Evolutionary conservation across 2,329 filamentous ascomycete species (phyloP).

Genomic region (Ophiostoma novo-ulmi): DNA sequence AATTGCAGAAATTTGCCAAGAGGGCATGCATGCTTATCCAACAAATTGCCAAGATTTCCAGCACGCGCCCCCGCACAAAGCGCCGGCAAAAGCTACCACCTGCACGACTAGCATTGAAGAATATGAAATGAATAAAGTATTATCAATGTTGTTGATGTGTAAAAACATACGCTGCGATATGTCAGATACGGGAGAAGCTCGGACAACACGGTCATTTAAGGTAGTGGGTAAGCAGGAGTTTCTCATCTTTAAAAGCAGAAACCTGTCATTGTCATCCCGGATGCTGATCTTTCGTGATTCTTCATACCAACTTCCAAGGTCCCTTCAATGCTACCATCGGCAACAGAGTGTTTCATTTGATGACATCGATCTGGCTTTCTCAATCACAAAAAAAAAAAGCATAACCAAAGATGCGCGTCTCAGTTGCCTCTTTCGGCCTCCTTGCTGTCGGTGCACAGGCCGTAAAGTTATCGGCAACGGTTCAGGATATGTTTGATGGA

Average conservation of each 20-base stretch:
- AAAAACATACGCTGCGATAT: neutral
- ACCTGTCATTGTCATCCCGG: neutral
- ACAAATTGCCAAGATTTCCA: neutral
- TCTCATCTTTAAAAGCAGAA: neutral
- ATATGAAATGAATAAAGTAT: neutral
- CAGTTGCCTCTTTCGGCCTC: neutral
- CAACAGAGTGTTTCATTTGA: neutral
- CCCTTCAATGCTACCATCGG: neutral
- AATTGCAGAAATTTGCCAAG: neutral
- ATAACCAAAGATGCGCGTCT: neutral
- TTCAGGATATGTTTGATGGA: slow-evolving; percentile 41
- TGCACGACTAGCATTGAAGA: neutral
- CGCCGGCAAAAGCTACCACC: neutral
- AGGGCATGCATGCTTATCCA: neutral
- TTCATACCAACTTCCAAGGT: neutral
- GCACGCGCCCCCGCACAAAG: slow-evolving; percentile 3
- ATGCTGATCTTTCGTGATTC: neutral
- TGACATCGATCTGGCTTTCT: too few relatives aligned
- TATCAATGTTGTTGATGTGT: neutral
- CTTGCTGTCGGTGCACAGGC: neutral
- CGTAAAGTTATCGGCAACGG: slow-evolving; percentile 8
- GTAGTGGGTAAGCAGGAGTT: neutral
- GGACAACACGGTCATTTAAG: neutral
- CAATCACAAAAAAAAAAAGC: neutral
- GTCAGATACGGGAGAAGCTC: neutral